Percentiles rank a stretch among this genome's conserved stretches.
Evolutionary conservation across 148 eudicot species (phyloP).

Genomic region (Rhododendron williamsianum): DNA sequence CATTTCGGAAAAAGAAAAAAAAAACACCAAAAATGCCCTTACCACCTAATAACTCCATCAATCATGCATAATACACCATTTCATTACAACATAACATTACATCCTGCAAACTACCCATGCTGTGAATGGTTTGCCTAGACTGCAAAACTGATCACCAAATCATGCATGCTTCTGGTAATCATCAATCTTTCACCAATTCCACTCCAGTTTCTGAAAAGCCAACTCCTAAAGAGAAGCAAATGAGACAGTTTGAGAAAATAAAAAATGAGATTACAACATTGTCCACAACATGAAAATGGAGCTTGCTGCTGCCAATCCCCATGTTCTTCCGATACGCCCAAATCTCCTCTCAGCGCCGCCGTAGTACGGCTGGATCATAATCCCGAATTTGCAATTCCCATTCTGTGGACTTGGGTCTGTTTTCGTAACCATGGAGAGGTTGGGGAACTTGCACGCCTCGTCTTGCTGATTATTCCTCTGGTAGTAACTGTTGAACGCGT

Average conservation of each 20-base stretch:
- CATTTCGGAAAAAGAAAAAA: too few relatives aligned
- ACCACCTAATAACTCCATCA: neutral
- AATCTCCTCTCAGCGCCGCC: slow-evolving; percentile 24
- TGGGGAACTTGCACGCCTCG: slow-evolving; percentile 59
- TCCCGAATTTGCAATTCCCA: slow-evolving; percentile 47
- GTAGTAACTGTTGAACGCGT: slow-evolving; percentile 75
- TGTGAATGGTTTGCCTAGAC: neutral
- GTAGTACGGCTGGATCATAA: slow-evolving; percentile 62
- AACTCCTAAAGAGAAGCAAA: neutral
- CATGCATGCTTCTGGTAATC: neutral
- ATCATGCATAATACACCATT: neutral
- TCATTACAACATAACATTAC: neutral
- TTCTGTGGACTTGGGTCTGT: slow-evolving; percentile 63
- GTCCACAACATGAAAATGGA: slow-evolving; percentile 18
- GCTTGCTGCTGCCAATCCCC: slow-evolving; percentile 8
- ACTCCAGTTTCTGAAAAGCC: neutral
- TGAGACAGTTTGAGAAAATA: neutral
- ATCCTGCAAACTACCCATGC: neutral
- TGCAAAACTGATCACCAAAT: slow-evolving; percentile 3
- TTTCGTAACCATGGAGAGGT: slow-evolving; percentile 54
- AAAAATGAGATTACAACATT: slow-evolving; percentile 13
- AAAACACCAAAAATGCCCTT: too few relatives aligned
- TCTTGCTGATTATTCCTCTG: slow-evolving; percentile 75
- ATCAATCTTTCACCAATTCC: slow-evolving; percentile 2
- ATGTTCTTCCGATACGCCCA: slow-evolving; percentile 8